A percentile compares a stretch with the other conserved stretches of the same genome.
Conservation (phyloP, 352 stramenopile species). For the Pythium phragmiticola region DNA sequence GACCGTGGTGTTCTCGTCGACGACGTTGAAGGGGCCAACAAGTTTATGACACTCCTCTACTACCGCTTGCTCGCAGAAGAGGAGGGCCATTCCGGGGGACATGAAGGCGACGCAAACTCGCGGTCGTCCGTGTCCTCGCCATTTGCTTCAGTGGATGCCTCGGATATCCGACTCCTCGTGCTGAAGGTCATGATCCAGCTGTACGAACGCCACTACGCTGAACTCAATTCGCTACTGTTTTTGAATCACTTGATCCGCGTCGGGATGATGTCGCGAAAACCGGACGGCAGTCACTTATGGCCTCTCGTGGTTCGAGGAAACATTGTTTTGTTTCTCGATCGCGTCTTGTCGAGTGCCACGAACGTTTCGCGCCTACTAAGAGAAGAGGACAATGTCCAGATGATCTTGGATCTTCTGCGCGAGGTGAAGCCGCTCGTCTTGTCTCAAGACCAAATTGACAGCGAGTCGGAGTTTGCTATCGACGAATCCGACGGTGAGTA, state of each 20-base stretch:
- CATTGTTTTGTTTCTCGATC: conserved; percentile 81
- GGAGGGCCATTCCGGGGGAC: conserved; percentile 6
- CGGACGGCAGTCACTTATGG: conserved; percentile 50
- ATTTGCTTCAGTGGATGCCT: conserved; percentile 46
- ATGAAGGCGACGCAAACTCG: conserved; percentile 13
- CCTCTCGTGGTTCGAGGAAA: conserved; percentile 78
- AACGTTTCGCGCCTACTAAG: conserved; percentile 79
- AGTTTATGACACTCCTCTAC: conserved; percentile 88
- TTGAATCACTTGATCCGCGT: conserved; percentile 81
- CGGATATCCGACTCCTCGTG: conserved; percentile 76
- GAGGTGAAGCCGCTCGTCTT: conserved; percentile 80
- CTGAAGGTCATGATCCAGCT: conserved; percentile 88
- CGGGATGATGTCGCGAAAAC: conserved; percentile 66
- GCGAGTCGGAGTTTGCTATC: conserved; percentile 60
- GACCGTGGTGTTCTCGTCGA: conserved; percentile 78
- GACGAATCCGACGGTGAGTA: conserved; percentile 55
- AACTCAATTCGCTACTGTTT: conserved; percentile 77
- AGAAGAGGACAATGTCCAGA: conserved; percentile 68
- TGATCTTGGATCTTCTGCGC: conserved; percentile 71
- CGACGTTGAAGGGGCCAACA: conserved; percentile 70
- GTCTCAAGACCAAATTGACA: conserved; percentile 58
- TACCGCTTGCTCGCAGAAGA: conserved; percentile 82
- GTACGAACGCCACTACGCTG: conserved; percentile 76
- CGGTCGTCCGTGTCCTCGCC: conserved; percentile 30
- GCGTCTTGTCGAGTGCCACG: conserved; percentile 73